Evolutionary conservation across 75 land plant species (phyloP), one percentile per base, ranked within the genome.

Genomic region (Cryptomeria japonica): DNA sequence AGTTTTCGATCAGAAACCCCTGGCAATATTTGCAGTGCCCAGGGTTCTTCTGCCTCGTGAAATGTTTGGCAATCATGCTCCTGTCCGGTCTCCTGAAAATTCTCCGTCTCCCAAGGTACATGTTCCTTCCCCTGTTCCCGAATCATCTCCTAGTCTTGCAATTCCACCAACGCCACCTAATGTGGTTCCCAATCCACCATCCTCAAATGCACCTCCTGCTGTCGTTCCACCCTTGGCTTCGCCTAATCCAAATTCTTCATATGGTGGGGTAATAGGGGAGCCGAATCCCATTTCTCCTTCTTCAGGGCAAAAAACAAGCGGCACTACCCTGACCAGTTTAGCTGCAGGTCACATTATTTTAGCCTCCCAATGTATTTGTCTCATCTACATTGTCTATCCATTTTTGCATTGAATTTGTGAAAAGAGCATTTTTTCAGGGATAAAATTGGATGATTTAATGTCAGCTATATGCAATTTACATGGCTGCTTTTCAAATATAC

Each of bases 31-130:
- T 78, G 90, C 55, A n/a, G 68, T 89, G 42, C 46, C 88, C 22
- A 87, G 58, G 84, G 90, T 91, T 11, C 89, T 91, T 41, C 72
- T 90, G 39, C 92, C 92, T 84, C 86, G 18, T 19, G 86, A 84
- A 84, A 84, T 84, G 58, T 84, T 84, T 84, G 86, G 41, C 22
- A 55, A 42, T 41, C 84, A 42, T 14, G 10, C 44, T 41, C 84
- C 44, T 41, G 47, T 44, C 4, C 85, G 49, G 32, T 32, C 85
- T 49, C 86, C 58, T 32, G 11, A 32, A 5, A 51, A 55, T 53
- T 55, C 86, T 84, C 37, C 32, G 37, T 55, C 86, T 55, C 86
- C 86, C 1, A 25, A 55, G 64, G 86, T 36, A 32, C 86, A 13
- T 7, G 86, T 84, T 55, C 86, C 86, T 84, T 84, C 86, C 58